These are phyloP conservation scores for Phytophthora brassicae DNA, from an alignment of 352 stramenopile species.

Conservation along the genomic window DNA sequence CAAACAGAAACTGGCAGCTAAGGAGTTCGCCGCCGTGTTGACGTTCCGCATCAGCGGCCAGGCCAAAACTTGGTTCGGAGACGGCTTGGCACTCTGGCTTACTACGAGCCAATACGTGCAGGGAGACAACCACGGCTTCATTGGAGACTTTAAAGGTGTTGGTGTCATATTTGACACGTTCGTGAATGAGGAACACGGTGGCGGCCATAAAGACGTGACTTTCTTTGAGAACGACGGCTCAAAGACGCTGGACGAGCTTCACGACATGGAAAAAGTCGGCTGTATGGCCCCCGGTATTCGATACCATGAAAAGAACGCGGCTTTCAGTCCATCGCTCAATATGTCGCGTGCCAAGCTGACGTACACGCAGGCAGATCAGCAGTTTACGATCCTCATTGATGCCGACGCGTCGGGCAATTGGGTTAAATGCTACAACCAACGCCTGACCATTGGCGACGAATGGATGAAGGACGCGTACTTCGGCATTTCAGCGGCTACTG, in stretches of 20 bases:
- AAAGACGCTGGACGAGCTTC: constrained; percentile 76
- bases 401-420: constrained; percentile 72
- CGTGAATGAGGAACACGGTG: constrained; percentile 75
- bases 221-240: constrained; percentile 81
- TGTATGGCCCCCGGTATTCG: constrained; percentile 80
- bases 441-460: constrained; percentile 46
- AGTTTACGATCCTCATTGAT: constrained; percentile 72
- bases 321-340: constrained; percentile 76
- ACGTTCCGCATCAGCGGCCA: constrained; percentile 88
- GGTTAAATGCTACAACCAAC: constrained; percentile 62
- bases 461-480: constrained; percentile 73
- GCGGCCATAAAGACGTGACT: constrained; percentile 84
- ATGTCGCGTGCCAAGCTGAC: constrained; percentile 81
- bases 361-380: constrained; percentile 65
- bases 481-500: constrained; percentile 78
- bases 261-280: constrained; percentile 64
- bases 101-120: constrained; percentile 58
- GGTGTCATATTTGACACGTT: constrained; percentile 87
- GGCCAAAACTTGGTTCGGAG: constrained; percentile 70
- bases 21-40: constrained; percentile 76
- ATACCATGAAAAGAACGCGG: constrained; percentile 81
- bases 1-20: constrained; percentile 55
- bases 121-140: constrained; percentile 85
- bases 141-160: constrained; percentile 66
- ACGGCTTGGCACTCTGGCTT: constrained; percentile 82